Conservation (phyloP, 176 grass and related monocot species). For the Musa itinerans region DNA sequence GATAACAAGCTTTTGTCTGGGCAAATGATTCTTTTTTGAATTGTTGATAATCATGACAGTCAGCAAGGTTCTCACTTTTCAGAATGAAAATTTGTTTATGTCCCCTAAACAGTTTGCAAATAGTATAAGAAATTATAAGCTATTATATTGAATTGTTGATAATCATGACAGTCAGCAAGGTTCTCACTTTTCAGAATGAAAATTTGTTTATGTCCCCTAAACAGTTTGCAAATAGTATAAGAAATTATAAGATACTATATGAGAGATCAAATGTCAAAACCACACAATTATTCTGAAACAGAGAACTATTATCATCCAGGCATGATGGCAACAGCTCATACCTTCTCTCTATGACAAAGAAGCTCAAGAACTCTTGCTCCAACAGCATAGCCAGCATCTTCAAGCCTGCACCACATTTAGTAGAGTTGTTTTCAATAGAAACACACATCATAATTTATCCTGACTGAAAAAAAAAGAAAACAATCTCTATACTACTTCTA, state of each 20-base stretch:
- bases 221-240: background rate
- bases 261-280: background rate
- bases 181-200: no score
- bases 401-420: constrained; percentile 36
- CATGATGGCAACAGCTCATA: constrained; percentile 11
- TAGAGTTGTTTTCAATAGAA: background rate
- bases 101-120: background rate
- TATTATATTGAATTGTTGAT: background rate
- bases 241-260: background rate
- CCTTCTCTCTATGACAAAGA: constrained; percentile 93
- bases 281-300: background rate
- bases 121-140: background rate
- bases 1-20: background rate
- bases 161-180: no score
- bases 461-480: background rate
- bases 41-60: no score
- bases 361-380: constrained; percentile 95
- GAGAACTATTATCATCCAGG: background rate
- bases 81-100: background rate
- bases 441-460: background rate
- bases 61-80: no score
- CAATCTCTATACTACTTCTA: no score
- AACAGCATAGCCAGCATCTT: constrained; percentile 95
- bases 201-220: background rate
- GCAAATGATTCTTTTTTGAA: no score